Base-by-base conservation (phyloP, 1,284 basidiomycete genomes). In the Rhizoctonia solani region DNA sequence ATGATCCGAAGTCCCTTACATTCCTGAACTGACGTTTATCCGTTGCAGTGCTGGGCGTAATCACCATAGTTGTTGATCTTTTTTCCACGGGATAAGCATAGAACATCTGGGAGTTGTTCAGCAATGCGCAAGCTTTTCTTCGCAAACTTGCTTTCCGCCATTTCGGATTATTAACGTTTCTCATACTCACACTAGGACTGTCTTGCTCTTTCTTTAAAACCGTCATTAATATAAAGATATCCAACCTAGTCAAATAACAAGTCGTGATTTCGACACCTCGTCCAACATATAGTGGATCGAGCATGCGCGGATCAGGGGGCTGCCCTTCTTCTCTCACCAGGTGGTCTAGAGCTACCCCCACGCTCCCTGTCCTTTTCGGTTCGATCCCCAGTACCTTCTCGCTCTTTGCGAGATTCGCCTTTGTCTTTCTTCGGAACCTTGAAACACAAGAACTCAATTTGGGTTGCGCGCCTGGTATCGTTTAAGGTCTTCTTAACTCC, bases 381-480 rank as follows among this genome's bases (percentile, higher is more conserved):
- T 30, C 27, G 37, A 30, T 52, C 55, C 14, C 32, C 54, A 34
- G 67, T 58, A 47, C 68, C 69, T 71, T 56, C 68, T 72, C 72
- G 19, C 44, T 69, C 49, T 70, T 69, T 58, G 65, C 71, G 46
- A 58, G 53, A 73, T 68, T 73, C 69, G 54, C 66, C 76, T 78
- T 52, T 77, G 85, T 84, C 74, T 84, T 84, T 71, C 68, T 69
- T 70, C 52, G 67, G 69, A 53, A 50, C 53, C 32, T 87, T 82
- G 80, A 92, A 92, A 79, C 97, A 99, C 74, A 98, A 79, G 73
- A 98, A 99, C 76, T 98, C 94, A 67, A 98, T 88, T 4, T 92
- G 93, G 1, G 96, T 98, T 47, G 93, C 90, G 63, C 93, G 85
- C 47, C 95, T 82, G 55, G 91, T 90, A 68, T 95, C 91, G 49